Base-by-base conservation (phyloP, 176 grass and related monocot genomes). In the Oryza australiensis region DNA sequence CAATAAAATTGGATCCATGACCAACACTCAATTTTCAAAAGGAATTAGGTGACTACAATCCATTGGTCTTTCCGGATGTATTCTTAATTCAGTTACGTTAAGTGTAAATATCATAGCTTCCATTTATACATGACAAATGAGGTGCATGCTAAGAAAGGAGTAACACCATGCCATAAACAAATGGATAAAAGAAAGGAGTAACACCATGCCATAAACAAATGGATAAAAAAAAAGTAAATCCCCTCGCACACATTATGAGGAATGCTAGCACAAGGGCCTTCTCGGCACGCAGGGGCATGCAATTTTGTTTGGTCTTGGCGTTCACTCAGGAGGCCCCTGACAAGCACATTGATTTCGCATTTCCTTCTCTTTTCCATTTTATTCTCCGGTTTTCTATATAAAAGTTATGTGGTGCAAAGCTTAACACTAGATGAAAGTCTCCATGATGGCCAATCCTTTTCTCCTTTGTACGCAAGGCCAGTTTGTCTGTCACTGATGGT, bases 11-110 rank as follows among this genome's bases (percentile, higher is more conserved):
- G 16, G 14, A 81, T 45, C 59, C 37, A 46, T 74, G 15, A 68
- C 62, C 30, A 72, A 68, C 37, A 80, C 34, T 30, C 55, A 38
- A 43, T 73, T 86, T 73, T 24, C 24, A 40, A 42, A 9, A 57
- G 70, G 7, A 12, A 49, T 66, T 87, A 37, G 49, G 11, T 37
- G 5, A 32, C 33, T 77, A 72, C 68, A 78, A 64, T 55, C 1
- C 12, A 42, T 57, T 57, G 3, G 18, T 67, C 3, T 57, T 42
- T 69, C 20, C 51, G 14, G 70, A 64, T 82, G 11, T 7, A 0
- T 43, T 18, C 35, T 72, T 72, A 59, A 67, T 45, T 73, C 28
- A 78, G 29, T 37, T 48, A 67, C 2, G 60, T 3, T 72, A 85
- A 81, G 26, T 66, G 46, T 16, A 18, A 65, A 55, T 26, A 12